Conservation (phyloP, 2,329 filamentous ascomycete species). For the Ambrosiella beaveri region DNA sequence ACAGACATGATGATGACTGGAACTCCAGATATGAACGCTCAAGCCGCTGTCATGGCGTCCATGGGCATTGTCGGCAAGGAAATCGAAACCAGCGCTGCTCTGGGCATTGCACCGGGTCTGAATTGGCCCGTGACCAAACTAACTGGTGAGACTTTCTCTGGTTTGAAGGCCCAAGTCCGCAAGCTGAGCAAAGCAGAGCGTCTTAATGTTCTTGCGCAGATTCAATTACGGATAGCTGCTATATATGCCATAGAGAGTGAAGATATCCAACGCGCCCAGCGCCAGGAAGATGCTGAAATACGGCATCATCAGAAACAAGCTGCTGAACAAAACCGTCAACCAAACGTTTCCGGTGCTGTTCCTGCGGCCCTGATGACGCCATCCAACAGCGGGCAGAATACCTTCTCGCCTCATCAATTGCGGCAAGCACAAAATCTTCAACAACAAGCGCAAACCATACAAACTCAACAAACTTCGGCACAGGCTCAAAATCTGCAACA, state of each 20-base stretch:
- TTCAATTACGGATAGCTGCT: conserved; percentile 27
- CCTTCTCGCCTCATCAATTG: background rate
- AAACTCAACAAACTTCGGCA: conserved; percentile 11
- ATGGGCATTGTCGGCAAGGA: conserved; percentile 19
- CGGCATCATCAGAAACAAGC: conserved; percentile 15
- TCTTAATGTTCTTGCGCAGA: conserved; percentile 22
- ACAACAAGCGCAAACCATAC: conserved; percentile 17
- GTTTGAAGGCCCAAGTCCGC: conserved; percentile 27
- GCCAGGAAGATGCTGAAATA: conserved; percentile 23
- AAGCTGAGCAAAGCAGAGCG: conserved; percentile 26
- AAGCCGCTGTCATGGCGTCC: background rate
- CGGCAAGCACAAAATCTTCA: conserved; percentile 14
- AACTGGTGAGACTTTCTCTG: conserved; percentile 27
- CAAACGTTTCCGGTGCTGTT: conserved; percentile 13
- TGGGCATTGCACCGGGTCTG: conserved; percentile 24
- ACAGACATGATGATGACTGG: conserved; percentile 5
- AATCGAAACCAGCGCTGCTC: conserved; percentile 21
- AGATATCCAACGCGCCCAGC: conserved; percentile 24
- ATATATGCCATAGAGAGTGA: conserved; percentile 30
- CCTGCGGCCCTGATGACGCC: background rate
- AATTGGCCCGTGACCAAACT: conserved; percentile 23
- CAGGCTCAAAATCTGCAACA: conserved; percentile 2
- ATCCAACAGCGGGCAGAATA: background rate
- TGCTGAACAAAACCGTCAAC: conserved; percentile 1
- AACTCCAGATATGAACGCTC: background rate